Percentiles rank a stretch among this genome's conserved stretches.
Evolutionary conservation across 106 monocot species (phyloP).

Genomic region (Dendrobium huoshanense): DNA sequence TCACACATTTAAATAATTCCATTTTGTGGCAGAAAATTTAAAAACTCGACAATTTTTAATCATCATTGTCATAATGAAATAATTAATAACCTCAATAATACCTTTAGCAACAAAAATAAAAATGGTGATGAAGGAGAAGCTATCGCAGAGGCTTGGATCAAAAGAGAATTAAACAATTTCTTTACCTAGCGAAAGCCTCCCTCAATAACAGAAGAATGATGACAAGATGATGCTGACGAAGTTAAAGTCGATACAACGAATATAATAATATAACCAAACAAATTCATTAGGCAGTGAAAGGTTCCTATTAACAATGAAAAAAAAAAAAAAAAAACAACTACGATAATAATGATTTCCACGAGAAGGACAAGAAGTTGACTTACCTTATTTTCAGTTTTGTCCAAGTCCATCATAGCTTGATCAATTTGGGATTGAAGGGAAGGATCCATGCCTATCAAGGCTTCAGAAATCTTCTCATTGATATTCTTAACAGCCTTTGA

Average conservation of each 20-base stretch:
- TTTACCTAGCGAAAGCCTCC: neutral
- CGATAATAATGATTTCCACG: neutral
- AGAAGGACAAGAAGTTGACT: neutral
- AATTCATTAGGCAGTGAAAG: neutral
- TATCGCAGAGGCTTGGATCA: neutral
- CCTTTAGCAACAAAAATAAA: neutral
- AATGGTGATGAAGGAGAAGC: neutral
- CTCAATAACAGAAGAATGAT: neutral
- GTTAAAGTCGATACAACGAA: neutral
- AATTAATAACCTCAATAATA: neutral
- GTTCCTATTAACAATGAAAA: neutral
- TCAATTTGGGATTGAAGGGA: constrained; percentile 83
- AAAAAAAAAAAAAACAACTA: neutral
- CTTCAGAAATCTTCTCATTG: constrained; percentile 87
- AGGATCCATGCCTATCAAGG: constrained; percentile 94
- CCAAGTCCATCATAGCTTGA: constrained; percentile 87
- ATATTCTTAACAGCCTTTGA: constrained; percentile 78
- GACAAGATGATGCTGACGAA: neutral
- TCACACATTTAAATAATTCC: neutral
- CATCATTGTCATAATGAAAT: neutral
- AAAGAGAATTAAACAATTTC: neutral
- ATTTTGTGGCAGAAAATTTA: neutral
- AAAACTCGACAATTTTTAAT: neutral
- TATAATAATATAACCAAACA: neutral
- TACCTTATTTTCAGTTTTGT: constrained; percentile 89